Evolutionary conservation across 2,329 filamentous ascomycete species (phyloP).

Genomic region (Colletotrichum graminicola): DNA sequence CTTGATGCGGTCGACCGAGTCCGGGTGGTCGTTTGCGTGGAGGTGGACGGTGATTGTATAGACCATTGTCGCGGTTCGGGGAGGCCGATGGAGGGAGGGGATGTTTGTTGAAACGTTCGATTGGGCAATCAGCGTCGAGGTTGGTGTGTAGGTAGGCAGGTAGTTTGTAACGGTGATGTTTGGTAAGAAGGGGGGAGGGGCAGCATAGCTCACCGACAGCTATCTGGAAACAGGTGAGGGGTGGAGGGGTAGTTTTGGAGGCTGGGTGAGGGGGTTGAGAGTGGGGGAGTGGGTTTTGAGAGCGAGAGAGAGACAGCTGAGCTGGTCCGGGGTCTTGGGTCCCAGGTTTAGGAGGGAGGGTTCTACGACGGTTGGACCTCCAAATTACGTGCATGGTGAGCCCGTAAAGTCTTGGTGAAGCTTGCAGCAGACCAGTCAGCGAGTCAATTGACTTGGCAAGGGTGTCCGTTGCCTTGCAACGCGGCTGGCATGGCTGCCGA

Average conservation of each 20-base stretch:
- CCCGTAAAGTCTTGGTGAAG: neutral
- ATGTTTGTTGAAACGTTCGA: neutral
- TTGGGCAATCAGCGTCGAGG: conserved; percentile 1
- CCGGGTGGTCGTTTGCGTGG: conserved; percentile 75
- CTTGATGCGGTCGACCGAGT: conserved; percentile 74
- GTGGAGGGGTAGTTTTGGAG: conserved; percentile 24
- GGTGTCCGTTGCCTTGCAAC: neutral
- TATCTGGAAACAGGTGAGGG: conserved; percentile 21
- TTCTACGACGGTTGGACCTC: neutral
- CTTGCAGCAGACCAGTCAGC: neutral
- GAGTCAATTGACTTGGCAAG: neutral
- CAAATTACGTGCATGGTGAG: neutral
- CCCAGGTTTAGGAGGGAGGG: neutral
- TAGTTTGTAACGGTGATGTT: neutral
- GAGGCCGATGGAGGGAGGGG: neutral
- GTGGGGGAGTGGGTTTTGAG: neutral
- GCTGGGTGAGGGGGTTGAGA: conserved; percentile 5
- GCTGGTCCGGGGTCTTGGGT: neutral
- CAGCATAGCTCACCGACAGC: conserved; percentile 13
- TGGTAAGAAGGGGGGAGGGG: neutral
- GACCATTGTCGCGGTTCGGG: conserved; percentile 62
- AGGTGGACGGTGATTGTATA: conserved; percentile 79
- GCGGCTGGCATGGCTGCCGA: neutral
- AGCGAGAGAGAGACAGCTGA: neutral
- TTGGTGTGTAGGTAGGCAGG: neutral